Evolutionary conservation across 179 eudicot species (phyloP), one percentile per base, ranked within the genome.

Genomic region (Silene noctiflora): DNA sequence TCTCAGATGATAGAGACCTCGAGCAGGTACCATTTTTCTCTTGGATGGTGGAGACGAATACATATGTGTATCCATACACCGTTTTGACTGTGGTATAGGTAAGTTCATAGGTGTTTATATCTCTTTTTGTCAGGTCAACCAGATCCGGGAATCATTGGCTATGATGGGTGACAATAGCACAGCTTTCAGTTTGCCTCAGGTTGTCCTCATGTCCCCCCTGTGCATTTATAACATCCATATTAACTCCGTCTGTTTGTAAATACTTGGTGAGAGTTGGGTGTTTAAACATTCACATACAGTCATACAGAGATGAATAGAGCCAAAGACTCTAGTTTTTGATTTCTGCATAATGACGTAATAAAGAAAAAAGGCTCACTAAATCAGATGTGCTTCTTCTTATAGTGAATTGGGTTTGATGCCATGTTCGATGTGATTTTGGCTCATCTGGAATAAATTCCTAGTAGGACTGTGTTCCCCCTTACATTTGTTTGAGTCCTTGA

Each of bases 181-280:
- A 14, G 98, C 99, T 76, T 95, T 95, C 81, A 93, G 99, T 85
- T 86, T 95, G 79, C 99, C 99, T 1, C 99, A 95, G 77, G 99
- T 95, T 73, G 90, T 59, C 20, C 84, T 81, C 17, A 21, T 29
- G 13, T 44, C n/a, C 19, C 6, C 33, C 14, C 25, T 65, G 76
- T 64, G 9, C 68, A 61, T 55, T 58, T 1, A 67, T 27, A 3
- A 16, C 58, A 3, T 51, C n/a, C n/a, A 12, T 51, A 51, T 51
- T 5, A 51, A 14, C 19, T 13, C 55, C 14, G 13, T 48, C 55
- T 48, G 1, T 14, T 14, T 48, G 53, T 13, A 46, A 46, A 46
- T 46, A 46, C 3, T 46, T 46, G 11, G 53, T 13, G 53, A 3
- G 0, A 46, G 53, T 46, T 46, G 13, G 53, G 53, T 48, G 55